Evolutionary conservation across 148 eudicot genomes (phyloP), one percentile per base, ranked within the genome.

Genomic region (Spergularia bocconei): DNA sequence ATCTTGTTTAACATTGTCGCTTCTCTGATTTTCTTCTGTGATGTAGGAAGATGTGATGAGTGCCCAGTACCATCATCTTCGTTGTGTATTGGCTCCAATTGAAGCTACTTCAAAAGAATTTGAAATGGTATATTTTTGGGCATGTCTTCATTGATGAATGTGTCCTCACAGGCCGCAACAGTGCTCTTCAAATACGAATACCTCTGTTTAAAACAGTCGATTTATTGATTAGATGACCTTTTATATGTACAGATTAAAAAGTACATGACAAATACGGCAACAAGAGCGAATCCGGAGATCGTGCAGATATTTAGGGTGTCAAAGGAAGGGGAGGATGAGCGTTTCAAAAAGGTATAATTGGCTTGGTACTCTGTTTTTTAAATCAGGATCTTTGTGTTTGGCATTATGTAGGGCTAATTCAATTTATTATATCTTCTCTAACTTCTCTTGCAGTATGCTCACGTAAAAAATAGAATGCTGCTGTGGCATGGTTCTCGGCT

Each of bases 401-500:
- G 58, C 16, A 53, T 23, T 25, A 51, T 53, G 12, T 13, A 10
- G 56, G 55, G 56, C 55, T 47, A 67, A 19, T 69, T 29, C 15
- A 15, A 25, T 53, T 20, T 7, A 29, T 69, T 44, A 7, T 11
- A 29, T 36, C 20, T 29, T 20, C 44, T 69, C 36, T 52, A 14
- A 69, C 41, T 52, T 53, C 54, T 25, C 20, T 69, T 47, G 60
- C 72, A 69, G 72, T 69, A 52, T 69, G 60, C 72, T 69, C 60
- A 16, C 11, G 17, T 8, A 17, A 69, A 69, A 20, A 53, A 68
- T 68, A 68, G 72, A 69, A 69, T 69, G 72, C 19, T 69, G 44
- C 15, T 69, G 72, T 69, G 72, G 72, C 72, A 69, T 69, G 72
- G 72, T 53, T 69, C 72, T 15, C 72, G 72, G 58, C 60, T 69